Evolutionary conservation across 83 land plant genomes (phyloP).

Genomic region (Thuja plicata): DNA sequence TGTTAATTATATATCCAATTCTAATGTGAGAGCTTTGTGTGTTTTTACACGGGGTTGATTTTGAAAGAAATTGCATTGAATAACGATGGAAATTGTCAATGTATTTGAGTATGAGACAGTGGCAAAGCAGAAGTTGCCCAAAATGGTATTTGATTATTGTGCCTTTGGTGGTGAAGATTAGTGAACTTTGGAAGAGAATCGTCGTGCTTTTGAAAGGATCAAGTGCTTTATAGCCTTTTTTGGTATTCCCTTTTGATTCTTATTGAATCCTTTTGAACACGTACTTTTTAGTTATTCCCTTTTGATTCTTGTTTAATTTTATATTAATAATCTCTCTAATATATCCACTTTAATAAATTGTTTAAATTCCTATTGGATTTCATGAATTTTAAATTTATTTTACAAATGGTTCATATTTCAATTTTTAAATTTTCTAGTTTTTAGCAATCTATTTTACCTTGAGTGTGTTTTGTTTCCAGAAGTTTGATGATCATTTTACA

Average conservation of each 20-base stretch:
- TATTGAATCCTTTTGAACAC: background rate
- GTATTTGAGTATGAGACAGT: constrained; percentile 74
- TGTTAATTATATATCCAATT: too few relatives aligned
- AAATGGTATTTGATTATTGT: constrained; percentile 87
- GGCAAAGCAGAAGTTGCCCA: constrained; percentile 78
- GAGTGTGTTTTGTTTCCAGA: background rate
- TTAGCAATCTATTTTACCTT: background rate
- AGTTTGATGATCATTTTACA: background rate
- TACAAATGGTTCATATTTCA: background rate
- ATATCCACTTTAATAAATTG: too few relatives aligned
- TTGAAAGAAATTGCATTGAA: background rate
- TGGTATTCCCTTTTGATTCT: background rate
- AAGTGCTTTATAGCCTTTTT: constrained; percentile 28
- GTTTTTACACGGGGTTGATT: background rate
- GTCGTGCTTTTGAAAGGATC: constrained; percentile 70
- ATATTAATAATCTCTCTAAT: too few relatives aligned
- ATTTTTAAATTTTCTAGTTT: background rate
- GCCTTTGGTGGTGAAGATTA: constrained; percentile 90
- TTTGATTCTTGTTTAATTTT: too few relatives aligned
- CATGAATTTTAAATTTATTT: too few relatives aligned
- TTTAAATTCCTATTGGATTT: too few relatives aligned
- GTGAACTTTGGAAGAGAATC: constrained; percentile 75
- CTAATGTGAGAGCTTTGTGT: background rate
- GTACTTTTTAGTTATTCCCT: too few relatives aligned
- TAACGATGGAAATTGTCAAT: constrained; percentile 59